Percentiles rank a stretch among this genome's conserved stretches.
These are phyloP conservation scores for Vitis rupestris DNA, from an alignment of 164 flowering plant species.

Conservation along the genomic window DNA sequence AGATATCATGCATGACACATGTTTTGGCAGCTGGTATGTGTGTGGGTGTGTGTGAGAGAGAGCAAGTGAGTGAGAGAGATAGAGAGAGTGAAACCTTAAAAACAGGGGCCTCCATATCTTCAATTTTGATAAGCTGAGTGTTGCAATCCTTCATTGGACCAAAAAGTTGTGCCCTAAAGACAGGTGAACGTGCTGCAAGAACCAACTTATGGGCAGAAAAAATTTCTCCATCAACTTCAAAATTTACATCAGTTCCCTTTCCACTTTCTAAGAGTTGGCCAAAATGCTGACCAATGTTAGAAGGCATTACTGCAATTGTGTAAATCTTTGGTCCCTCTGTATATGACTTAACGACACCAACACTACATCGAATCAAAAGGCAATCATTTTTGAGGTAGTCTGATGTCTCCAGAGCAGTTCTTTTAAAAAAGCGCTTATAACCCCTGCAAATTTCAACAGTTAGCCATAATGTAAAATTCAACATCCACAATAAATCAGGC, in stretches of 20 bases:
- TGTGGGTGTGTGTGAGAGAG: neutral
- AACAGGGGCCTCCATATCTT: conserved; percentile 84
- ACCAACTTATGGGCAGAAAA: conserved; percentile 81
- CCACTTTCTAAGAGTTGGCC: conserved; percentile 80
- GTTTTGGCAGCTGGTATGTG: too few relatives aligned
- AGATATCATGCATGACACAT: too few relatives aligned
- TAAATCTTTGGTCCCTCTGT: conserved; percentile 84
- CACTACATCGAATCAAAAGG: conserved; percentile 69
- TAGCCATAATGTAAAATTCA: too few relatives aligned
- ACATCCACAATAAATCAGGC: too few relatives aligned
- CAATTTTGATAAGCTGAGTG: conserved; percentile 56
- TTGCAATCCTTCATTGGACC: conserved; percentile 74
- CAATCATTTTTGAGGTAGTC: conserved; percentile 90
- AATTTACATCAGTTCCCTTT: conserved; percentile 65
- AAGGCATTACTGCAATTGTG: conserved; percentile 60
- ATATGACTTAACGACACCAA: conserved; percentile 80
- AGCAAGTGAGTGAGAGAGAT: neutral
- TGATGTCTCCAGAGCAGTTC: conserved; percentile 70
- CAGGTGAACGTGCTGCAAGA: conserved; percentile 91
- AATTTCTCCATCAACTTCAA: conserved; percentile 76
- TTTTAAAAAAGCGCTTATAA: conserved; percentile 77
- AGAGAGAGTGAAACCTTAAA: conserved; percentile 53
- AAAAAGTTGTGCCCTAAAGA: conserved; percentile 88
- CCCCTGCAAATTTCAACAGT: conserved; percentile 59
- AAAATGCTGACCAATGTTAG: conserved; percentile 71